Evolutionary conservation across 352 stramenopile species (phyloP).

Genomic region (Phytophthora podocarpi): DNA sequence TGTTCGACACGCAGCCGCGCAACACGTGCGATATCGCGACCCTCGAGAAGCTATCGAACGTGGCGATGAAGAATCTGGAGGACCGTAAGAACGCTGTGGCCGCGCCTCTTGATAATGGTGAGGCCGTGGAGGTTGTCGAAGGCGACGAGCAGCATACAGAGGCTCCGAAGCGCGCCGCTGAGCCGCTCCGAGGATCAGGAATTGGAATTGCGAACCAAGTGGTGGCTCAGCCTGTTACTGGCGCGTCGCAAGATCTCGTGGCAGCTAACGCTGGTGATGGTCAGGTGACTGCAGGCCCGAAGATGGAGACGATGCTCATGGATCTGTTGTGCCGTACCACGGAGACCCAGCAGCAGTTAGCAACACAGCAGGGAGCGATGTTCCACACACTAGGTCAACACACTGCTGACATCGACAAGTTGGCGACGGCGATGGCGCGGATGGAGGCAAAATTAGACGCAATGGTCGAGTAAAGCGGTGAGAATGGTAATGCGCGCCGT

Average conservation of each 20-base stretch:
- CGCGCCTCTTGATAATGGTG: conserved; percentile 59
- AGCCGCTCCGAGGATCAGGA: conserved; percentile 60
- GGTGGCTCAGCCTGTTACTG: conserved; percentile 54
- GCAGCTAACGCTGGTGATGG: conserved; percentile 81
- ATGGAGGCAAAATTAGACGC: conserved; percentile 91
- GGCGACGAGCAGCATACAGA: conserved; percentile 27
- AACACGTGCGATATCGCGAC: conserved; percentile 88
- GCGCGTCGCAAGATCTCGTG: conserved; percentile 80
- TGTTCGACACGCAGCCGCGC: conserved; percentile 87
- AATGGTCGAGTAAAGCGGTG: conserved; percentile 66
- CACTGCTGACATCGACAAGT: conserved; percentile 89
- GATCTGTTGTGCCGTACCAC: conserved; percentile 88
- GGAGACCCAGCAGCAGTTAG: conserved; percentile 90
- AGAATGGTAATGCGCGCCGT: conserved; percentile 30
- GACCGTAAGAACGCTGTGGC: conserved; percentile 89
- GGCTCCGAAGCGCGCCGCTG: conserved; percentile 37
- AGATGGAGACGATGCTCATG: conserved; percentile 93
- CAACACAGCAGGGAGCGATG: conserved; percentile 90
- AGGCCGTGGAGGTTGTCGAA: conserved; percentile 43
- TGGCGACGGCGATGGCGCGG: conserved; percentile 83
- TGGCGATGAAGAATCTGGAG: conserved; percentile 90
- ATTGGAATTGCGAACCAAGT: conserved; percentile 85
- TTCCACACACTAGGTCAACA: conserved; percentile 92
- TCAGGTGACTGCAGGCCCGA: conserved; percentile 81
- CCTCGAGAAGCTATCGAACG: conserved; percentile 88